A percentile compares a stretch with the other conserved stretches of the same genome.
Conservation (phyloP, 2,329 filamentous ascomycete genomes). For the Xylariaceae sp. region DNA sequence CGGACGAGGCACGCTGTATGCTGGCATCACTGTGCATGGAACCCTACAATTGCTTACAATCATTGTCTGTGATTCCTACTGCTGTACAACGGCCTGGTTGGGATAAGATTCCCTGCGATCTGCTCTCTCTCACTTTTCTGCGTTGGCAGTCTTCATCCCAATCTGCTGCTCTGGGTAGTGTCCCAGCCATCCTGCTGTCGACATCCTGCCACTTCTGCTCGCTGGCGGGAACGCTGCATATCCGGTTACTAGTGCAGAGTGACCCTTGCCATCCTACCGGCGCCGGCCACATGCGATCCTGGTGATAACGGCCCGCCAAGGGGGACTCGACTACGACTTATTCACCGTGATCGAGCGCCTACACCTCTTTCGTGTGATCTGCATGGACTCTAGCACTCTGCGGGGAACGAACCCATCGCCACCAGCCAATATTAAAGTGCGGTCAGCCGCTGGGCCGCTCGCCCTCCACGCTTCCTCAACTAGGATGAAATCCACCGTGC, state of each 20-base stretch:
- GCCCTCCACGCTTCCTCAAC: constrained; percentile 24
- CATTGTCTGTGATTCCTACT: too few relatives aligned
- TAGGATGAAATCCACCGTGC: constrained; percentile 33
- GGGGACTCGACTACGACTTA: constrained; percentile 22
- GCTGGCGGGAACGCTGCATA: constrained; percentile 27
- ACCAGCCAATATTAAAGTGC: constrained; percentile 61
- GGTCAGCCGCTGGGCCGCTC: constrained; percentile 45
- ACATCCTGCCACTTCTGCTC: constrained; percentile 7
- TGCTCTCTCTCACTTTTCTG: background rate
- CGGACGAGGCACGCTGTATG: too few relatives aligned
- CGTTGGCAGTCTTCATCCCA: background rate
- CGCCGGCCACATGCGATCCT: constrained; percentile 13
- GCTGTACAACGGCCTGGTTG: too few relatives aligned
- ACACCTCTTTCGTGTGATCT: constrained; percentile 38
- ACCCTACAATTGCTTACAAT: too few relatives aligned
- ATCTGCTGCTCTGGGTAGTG: too few relatives aligned
- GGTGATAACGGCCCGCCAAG: constrained; percentile 33
- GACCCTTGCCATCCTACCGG: constrained; percentile 17
- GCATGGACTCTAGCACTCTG: constrained; percentile 44
- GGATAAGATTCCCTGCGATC: too few relatives aligned
- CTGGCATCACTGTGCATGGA: too few relatives aligned
- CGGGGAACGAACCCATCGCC: constrained; percentile 47
- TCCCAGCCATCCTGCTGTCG: constrained; percentile 5
- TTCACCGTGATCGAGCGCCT: constrained; percentile 36
- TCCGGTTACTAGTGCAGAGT: constrained; percentile 20